phyloP scores from a whole-genome alignment of 768 basidiomycete species.

The Fomitopsis serialis region DNA sequence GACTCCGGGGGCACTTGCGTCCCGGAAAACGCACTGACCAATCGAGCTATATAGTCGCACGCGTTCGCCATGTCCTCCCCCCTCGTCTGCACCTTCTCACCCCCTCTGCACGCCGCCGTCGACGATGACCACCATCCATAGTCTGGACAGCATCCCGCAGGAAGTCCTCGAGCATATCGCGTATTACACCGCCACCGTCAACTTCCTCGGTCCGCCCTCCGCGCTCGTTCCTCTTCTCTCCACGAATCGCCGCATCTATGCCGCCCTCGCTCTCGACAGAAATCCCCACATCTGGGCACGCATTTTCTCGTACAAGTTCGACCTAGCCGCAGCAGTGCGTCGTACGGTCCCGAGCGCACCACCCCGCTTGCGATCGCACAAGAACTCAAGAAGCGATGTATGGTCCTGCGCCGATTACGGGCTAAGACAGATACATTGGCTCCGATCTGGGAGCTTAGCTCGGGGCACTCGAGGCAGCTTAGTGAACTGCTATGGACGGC shows the following conservation, averaged over 20 bases:
- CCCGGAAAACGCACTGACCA: no score
- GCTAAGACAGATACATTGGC: slow-evolving; percentile 24
- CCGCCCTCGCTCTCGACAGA: slow-evolving; percentile 40
- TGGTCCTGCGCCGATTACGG: slow-evolving; percentile 51
- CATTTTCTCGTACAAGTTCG: slow-evolving; percentile 67
- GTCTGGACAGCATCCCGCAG: slow-evolving; percentile 44
- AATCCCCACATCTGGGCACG: slow-evolving; percentile 72
- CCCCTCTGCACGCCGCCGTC: neutral
- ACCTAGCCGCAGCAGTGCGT: slow-evolving; percentile 42
- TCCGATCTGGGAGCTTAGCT: slow-evolving; percentile 10
- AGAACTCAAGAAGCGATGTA: slow-evolving; percentile 63
- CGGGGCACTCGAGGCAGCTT: slow-evolving; percentile 3
- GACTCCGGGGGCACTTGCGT: no score
- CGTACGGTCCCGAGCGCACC: slow-evolving; percentile 39
- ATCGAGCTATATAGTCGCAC: no score
- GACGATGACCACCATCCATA: slow-evolving; percentile 2
- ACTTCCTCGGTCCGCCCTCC: slow-evolving; percentile 55
- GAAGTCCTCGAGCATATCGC: slow-evolving; percentile 82
- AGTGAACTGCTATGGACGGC: slow-evolving; percentile 30
- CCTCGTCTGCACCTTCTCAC: neutral
- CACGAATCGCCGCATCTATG: slow-evolving; percentile 43
- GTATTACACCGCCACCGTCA: slow-evolving; percentile 49
- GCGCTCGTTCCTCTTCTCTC: slow-evolving; percentile 51
- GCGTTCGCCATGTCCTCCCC: no score
- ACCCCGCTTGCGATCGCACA: slow-evolving; percentile 43